Evolutionary conservation across 108 stramenopile species (phyloP).

Genomic region (Skeletonema menzelii): DNA sequence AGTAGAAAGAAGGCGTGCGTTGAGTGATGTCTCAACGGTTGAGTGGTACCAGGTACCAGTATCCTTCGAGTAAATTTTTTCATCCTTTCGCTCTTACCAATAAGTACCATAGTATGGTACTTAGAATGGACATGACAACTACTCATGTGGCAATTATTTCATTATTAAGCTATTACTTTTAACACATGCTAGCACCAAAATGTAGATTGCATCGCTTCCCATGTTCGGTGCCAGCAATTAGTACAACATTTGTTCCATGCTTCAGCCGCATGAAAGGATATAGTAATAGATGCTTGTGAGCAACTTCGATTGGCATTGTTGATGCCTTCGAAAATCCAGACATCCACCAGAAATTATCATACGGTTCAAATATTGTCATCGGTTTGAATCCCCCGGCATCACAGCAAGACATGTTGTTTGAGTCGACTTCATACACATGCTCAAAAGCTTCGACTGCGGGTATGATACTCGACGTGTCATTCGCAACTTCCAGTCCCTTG

Average conservation of each 20-base stretch:
- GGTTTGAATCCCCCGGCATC: conserved; percentile 18
- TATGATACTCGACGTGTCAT: neutral
- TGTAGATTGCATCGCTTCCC: conserved; percentile 8
- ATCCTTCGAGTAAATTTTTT: too few species aligned
- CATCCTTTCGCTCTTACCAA: too few species aligned
- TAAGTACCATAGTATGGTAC: too few species aligned
- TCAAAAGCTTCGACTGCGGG: neutral
- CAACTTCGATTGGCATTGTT: neutral
- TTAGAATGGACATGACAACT: too few species aligned
- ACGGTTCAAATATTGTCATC: neutral
- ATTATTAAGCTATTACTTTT: too few species aligned
- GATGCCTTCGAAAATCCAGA: conserved; percentile 10
- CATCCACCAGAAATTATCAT: conserved; percentile 22
- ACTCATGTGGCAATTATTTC: too few species aligned
- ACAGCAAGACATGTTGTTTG: conserved; percentile 11
- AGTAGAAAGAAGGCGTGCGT: too few species aligned
- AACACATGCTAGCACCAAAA: neutral
- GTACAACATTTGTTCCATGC: conserved; percentile 17
- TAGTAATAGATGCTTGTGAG: conserved; percentile 11
- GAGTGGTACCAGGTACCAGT: too few species aligned
- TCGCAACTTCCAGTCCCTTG: conserved; percentile 3
- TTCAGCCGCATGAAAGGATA: conserved; percentile 23
- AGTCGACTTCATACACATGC: conserved; percentile 1
- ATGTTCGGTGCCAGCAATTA: conserved; percentile 7
- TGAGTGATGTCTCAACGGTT: too few species aligned